Evolutionary conservation across 1,284 basidiomycete species (phyloP), one percentile per base, ranked within the genome.

Genomic region (Megacollybia platyphylla): DNA sequence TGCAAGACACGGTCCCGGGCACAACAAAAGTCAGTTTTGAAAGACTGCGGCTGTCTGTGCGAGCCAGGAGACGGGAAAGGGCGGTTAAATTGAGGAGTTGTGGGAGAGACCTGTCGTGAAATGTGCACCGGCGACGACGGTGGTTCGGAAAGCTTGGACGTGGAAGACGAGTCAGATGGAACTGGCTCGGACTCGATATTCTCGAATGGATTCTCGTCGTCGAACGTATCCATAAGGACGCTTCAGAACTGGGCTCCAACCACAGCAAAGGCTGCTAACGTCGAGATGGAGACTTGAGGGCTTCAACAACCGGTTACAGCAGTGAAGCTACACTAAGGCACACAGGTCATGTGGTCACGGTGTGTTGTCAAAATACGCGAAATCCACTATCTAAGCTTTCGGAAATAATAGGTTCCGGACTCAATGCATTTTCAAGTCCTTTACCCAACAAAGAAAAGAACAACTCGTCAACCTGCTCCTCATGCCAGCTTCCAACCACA

Each of bases 381-480:
- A 79, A 77, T 7, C 73, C 72, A 35, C 55, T 58, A 40, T 50
- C 54, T 39, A 57, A 41, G 36, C 57, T 56, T 44, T 55, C 57
- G 8, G 53, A 54, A 27, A 49, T 53, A 24, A 54, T 51, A 31
- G 51, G 20, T 28, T 48, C 52, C 15, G 50, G 48, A 27, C 44
- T 52, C 28, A 54, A 48, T 11, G 58, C 53, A 32, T 55, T 51
- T 51, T 71, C 70, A 48, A 75, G 79, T 10, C 79, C 78, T 53
- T 67, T 74, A 2, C 90, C 89, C 27, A 97, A 68, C 41, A 97
- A 60, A 20, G 84, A 88, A 30, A 78, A 71, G 59, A 97, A 96
- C 41, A 96, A 60, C 57, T 96, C 91, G 56, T 96, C 91, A 46
- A 90, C 76, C 64, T 96, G 91, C 54, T 89, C 87, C 49, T 94